phyloP scores from a whole-genome alignment of 768 basidiomycete species.

The Trametes gibbosa region DNA sequence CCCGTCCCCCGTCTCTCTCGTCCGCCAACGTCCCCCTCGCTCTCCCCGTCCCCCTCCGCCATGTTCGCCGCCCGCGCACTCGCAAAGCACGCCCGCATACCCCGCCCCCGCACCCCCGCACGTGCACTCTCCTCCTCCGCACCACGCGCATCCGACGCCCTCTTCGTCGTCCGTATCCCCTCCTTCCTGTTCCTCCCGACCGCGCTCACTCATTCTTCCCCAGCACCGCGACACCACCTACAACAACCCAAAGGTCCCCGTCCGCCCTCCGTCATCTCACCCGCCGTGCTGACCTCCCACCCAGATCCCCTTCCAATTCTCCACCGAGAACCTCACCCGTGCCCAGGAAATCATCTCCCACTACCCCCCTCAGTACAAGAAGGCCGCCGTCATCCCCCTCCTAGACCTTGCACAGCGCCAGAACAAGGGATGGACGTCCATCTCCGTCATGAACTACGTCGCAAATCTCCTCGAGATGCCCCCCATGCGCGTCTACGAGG shows the following conservation, averaged over 20 bases:
- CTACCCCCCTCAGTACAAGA: slow-evolving; percentile 98
- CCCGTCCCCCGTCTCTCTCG: neutral
- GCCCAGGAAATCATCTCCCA: slow-evolving; percentile 88
- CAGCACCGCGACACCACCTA: slow-evolving; percentile 94
- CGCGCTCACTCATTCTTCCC: slow-evolving; percentile 9
- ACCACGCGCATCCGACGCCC: slow-evolving; percentile 68
- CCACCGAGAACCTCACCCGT: slow-evolving; percentile 74
- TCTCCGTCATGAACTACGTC: slow-evolving; percentile 98
- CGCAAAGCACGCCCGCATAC: slow-evolving; percentile 15
- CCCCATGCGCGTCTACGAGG: slow-evolving; percentile 99
- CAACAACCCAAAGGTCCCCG: slow-evolving; percentile 85
- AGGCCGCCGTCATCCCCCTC: slow-evolving; percentile 95
- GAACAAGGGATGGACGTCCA: slow-evolving; percentile 98
- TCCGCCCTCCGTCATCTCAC: neutral
- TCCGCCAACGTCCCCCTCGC: neutral
- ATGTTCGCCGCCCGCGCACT: slow-evolving; percentile 29
- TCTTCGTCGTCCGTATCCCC: slow-evolving; percentile 72
- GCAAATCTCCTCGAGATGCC: slow-evolving; percentile 92
- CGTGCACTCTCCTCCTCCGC: slow-evolving; percentile 38
- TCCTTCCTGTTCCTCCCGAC: slow-evolving; percentile 49
- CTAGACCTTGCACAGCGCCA: slow-evolving; percentile 96
- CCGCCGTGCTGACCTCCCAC: neutral
- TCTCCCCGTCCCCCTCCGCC: neutral
- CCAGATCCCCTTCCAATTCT: slow-evolving; percentile 90
- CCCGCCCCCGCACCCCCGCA: slow-evolving; percentile 4